Evolutionary conservation across 1,284 basidiomycete genomes (phyloP), one percentile per base, ranked within the genome.

Genomic region (Apiotrichum domesticum): DNA sequence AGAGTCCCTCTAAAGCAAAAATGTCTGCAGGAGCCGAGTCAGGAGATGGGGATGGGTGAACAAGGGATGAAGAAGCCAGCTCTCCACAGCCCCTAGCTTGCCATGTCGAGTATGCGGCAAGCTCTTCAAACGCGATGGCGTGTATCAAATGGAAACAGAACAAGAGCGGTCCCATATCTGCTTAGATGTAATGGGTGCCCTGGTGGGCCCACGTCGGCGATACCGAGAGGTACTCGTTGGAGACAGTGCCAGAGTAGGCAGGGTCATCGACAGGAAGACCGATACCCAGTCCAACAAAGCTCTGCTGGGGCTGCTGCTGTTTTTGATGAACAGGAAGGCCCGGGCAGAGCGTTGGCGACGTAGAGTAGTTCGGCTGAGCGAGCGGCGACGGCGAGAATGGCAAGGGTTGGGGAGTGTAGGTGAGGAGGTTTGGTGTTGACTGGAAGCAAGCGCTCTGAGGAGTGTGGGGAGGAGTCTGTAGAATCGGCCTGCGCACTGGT

Each of bases 291-390:
- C 59, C 61, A n/a, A 59, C 58, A 14, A 72, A 61, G 2, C 57
- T 54, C 45, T 70, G 64, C 40, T 63, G 57, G 3, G 35, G 50
- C 35, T 11, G 41, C 10, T 11, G 41, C 6, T 52, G 41, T 51
- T 55, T 57, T 44, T 55, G 46, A 32, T 51, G 60, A 4, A 64
- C 55, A 0, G 60, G 40, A 42, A 71, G 63, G 33, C 67, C 69
- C 11, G 70, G 68, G 34, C 67, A 69, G 14, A 74, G 64, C 2
- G 70, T 74, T 1, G 72, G 72, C 21, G 70, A 72, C 13, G 61
- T 61, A 21, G 52, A 59, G 54, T 55, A 63, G 6, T 54, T 56
- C 41, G 57, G 57, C 43, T 65, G 61, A 10, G 54, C 56, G 8
- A 63, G 54, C 0, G 70, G 68, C 15, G 69, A 66, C 0, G 66